Evolutionary conservation across 2,329 filamentous ascomycete genomes (phyloP), one percentile per base, ranked within the genome.

Genomic region (Pseudonectria foliicola): DNA sequence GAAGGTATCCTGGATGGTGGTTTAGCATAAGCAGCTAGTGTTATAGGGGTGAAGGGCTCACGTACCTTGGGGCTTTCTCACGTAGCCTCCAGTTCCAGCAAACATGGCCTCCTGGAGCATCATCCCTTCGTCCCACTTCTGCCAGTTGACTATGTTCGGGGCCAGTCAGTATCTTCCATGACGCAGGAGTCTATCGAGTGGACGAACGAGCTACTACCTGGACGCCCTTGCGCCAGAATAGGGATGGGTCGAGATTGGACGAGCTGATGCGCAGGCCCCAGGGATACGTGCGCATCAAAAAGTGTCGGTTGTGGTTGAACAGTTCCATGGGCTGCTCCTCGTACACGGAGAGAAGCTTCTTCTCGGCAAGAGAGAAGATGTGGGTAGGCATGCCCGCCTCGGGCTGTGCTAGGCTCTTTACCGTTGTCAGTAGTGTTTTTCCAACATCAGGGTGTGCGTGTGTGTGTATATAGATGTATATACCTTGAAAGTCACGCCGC

Each of bases 81-180:
- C 79, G 67, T 88, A 95, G 14, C 89, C 89, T n/a, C 72, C 71
- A 1, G 84, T 85, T 10, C 82, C 84, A 2, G 78, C 74, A 60
- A 95, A 95, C 86, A 94, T 92, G 48, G 78, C 89, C 54, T 92
- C 81, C 54, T 95, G 95, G 11, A 95, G 73, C 90, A 95, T 95
- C 81, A 93, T 93, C 23, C 86, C 88, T 48, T 86, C 82, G 52
- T 95, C 88, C 59, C 84, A 80, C 42, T 80, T 82, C 60, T 96
- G 89, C 86, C 89, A 96, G 62, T 95, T 95, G 41, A 96, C 18
- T 21, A 21, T 21, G 5, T 8, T 8, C 8, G 5, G 18, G 5
- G 18, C 8, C 8, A 21, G 18, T 21, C 5, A 5, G 18, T 21
- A 5, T 21, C 8, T 21, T 5, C 8, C 18, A 5, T 21, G 18